phyloP scores from a whole-genome alignment of 441 rosid genomes.

The Erodium moschatum region DNA sequence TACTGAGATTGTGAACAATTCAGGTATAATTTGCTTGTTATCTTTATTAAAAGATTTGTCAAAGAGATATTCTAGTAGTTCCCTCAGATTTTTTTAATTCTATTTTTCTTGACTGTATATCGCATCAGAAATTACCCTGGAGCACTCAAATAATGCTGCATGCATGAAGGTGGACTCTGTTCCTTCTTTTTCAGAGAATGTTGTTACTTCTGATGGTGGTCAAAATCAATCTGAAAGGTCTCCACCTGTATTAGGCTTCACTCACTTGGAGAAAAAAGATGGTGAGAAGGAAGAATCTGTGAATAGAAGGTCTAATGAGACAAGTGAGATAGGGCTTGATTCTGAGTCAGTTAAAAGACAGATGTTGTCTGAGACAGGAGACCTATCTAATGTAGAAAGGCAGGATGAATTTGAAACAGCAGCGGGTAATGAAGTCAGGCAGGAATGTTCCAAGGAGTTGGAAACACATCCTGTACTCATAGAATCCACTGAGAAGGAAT shows the following conservation, averaged over 20 bases:
- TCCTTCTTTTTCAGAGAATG: slow-evolving; percentile 22
- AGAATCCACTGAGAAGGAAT: slow-evolving; percentile 28
- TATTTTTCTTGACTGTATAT: slow-evolving; percentile 7
- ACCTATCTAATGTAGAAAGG: slow-evolving; percentile 31
- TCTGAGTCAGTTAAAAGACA: slow-evolving; percentile 26
- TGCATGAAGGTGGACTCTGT: slow-evolving; percentile 21
- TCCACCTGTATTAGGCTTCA: slow-evolving; percentile 19
- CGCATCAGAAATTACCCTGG: slow-evolving; percentile 9
- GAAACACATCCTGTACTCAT: slow-evolving; percentile 25
- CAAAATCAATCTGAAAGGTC: slow-evolving; percentile 29
- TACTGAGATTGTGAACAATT: slow-evolving; percentile 26
- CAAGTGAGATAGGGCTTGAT: slow-evolving; percentile 27
- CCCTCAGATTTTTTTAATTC: slow-evolving; percentile 13
- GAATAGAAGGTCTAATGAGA: slow-evolving; percentile 20
- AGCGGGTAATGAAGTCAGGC: slow-evolving; percentile 23
- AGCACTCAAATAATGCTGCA: slow-evolving; percentile 20
- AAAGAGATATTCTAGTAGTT: not conserved
- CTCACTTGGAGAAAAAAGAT: slow-evolving; percentile 10
- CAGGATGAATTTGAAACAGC: slow-evolving; percentile 24
- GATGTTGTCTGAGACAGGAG: slow-evolving; percentile 23
- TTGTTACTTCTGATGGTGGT: slow-evolving; percentile 25
- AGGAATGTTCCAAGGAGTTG: slow-evolving; percentile 24
- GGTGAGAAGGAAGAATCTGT: slow-evolving; percentile 25
- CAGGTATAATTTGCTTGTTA: slow-evolving; percentile 34
- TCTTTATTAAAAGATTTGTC: not conserved